Conservation (phyloP, 345 rosid genomes). For the Trapa bicornis region DNA sequence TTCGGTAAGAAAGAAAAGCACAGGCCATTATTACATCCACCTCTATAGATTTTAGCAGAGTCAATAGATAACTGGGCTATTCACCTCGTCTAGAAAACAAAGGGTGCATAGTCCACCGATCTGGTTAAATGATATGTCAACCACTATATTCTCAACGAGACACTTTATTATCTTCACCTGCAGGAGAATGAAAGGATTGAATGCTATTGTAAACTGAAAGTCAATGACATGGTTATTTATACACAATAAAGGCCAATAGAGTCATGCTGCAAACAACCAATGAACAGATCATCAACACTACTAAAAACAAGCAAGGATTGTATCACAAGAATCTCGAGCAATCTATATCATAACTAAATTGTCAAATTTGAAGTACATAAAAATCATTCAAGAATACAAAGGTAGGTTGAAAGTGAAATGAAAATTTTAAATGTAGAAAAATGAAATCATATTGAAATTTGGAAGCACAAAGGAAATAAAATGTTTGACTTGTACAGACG, state of each 20-base stretch:
- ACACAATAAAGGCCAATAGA: background rate
- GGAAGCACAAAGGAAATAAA: background rate
- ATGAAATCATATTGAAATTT: background rate
- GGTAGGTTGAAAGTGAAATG: background rate
- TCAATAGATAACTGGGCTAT: slow-evolving; percentile 9
- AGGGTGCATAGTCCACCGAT: slow-evolving; percentile 98
- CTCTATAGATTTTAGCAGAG: slow-evolving; percentile 8
- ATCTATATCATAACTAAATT: background rate
- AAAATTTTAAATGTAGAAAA: background rate
- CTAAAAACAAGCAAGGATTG: no score
- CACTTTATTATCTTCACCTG: slow-evolving; percentile 97
- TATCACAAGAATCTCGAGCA: background rate
- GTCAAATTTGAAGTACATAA: background rate
- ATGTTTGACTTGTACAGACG: background rate
- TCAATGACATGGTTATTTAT: background rate
- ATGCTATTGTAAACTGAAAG: background rate
- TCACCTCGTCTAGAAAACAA: slow-evolving; percentile 97
- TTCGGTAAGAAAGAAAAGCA: background rate
- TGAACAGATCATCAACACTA: background rate
- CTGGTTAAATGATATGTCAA: slow-evolving; percentile 94
- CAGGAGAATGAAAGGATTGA: slow-evolving; percentile 12
- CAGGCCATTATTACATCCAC: background rate
- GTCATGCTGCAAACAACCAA: background rate
- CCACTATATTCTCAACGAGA: slow-evolving; percentile 95
- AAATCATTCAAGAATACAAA: background rate